Evolutionary conservation across 148 eudicot genomes (phyloP).

Genomic region (Persicaria maculosa): DNA sequence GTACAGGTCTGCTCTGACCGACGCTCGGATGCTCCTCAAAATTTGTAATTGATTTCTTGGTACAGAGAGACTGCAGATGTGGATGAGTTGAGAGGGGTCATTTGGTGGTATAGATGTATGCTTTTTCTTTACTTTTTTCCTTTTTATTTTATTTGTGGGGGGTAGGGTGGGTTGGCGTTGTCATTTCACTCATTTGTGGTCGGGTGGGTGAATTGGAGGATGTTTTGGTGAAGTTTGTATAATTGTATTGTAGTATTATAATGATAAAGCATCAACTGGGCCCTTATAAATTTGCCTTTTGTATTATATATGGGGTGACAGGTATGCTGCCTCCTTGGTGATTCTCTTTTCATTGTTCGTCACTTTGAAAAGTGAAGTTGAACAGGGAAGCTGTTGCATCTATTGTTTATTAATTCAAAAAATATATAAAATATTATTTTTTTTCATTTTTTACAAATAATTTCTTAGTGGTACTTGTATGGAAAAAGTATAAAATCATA

Average conservation of each 20-base stretch:
- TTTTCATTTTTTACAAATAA: no score
- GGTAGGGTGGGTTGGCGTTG: not conserved
- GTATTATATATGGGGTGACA: conserved; percentile 9
- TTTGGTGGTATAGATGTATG: conserved; percentile 8
- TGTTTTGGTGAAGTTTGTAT: conserved; percentile 6
- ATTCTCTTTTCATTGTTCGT: not conserved
- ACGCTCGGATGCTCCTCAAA: not conserved
- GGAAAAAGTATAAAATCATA: no score
- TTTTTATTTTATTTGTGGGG: not conserved
- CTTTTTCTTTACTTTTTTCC: not conserved
- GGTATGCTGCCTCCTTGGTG: conserved; percentile 6
- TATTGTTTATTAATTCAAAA: no score
- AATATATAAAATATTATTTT: no score
- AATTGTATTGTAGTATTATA: not conserved
- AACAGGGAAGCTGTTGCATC: not conserved
- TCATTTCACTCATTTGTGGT: conserved; percentile 5
- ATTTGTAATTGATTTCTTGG: conserved; percentile 7
- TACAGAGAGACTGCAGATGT: not conserved
- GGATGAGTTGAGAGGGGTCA: conserved; percentile 8
- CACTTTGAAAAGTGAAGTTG: not conserved
- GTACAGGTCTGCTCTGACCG: conserved; percentile 28
- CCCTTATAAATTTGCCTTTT: not conserved
- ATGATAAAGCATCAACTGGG: conserved; percentile 6
- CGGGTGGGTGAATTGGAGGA: conserved; percentile 2
- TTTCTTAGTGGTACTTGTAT: no score